phyloP scores from a whole-genome alignment of 2,329 filamentous ascomycete species.

The Fusarium zealandicum region DNA sequence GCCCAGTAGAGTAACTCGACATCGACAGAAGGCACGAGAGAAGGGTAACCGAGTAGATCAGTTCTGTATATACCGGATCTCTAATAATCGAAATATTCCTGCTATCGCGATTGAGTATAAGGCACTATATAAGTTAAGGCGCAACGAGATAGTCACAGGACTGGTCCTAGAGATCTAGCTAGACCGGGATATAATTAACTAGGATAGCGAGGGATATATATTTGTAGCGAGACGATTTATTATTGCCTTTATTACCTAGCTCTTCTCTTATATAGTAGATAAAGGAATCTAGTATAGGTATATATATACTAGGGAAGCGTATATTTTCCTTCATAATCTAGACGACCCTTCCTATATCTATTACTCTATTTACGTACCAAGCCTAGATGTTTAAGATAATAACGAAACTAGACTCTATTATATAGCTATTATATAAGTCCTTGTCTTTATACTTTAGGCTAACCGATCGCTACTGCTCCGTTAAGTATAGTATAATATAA shows the following conservation, averaged over 20 bases:
- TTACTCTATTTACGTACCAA: constrained; percentile 45
- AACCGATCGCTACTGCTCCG: constrained; percentile 40
- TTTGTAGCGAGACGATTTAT: constrained; percentile 44
- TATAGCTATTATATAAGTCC: constrained; percentile 49
- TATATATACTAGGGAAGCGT: constrained; percentile 45
- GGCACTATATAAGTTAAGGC: constrained; percentile 47
- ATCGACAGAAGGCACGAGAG: constrained; percentile 30
- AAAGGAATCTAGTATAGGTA: constrained; percentile 48
- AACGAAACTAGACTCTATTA: constrained; percentile 45
- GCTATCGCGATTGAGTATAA: constrained; percentile 49
- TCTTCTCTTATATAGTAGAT: constrained; percentile 51
- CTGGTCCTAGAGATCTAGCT: constrained; percentile 46
- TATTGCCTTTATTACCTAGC: constrained; percentile 48
- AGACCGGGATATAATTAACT: constrained; percentile 44
- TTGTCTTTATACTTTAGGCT: constrained; percentile 49
- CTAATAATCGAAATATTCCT: constrained; percentile 29
- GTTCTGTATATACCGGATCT: constrained; percentile 38
- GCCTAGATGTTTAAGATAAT: constrained; percentile 45
- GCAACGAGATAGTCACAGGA: constrained; percentile 44
- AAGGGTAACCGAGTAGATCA: constrained; percentile 45
- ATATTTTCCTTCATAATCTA: constrained; percentile 47
- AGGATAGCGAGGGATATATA: constrained; percentile 41
- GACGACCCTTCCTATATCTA: constrained; percentile 45
- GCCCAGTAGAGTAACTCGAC: too few relatives aligned
- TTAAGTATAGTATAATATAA: constrained; percentile 43